Conservation (phyloP, 371 early-diverging fungal species). For the Mucor velutinosus region DNA sequence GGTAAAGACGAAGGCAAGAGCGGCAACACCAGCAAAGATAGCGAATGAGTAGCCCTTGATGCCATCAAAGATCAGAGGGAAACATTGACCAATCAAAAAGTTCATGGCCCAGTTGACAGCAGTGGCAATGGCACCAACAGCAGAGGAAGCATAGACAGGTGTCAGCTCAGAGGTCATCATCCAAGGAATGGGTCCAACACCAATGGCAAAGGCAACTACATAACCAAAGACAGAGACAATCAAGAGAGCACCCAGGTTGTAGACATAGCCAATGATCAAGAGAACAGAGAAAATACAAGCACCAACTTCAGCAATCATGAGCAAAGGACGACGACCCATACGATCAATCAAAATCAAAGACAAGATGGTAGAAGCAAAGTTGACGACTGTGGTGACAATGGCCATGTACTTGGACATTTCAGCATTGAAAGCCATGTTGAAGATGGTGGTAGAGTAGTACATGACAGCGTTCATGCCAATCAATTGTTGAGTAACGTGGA, state of each 20-base stretch:
- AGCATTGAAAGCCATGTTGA: no score
- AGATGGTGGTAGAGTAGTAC: no score
- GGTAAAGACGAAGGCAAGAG: conserved; percentile 29
- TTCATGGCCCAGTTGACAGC: conserved; percentile 66
- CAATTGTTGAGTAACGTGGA: no score
- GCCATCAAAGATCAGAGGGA: conserved; percentile 61
- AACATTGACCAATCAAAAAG: conserved; percentile 57
- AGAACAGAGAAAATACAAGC: conserved; percentile 58
- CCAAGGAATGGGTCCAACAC: conserved; percentile 83
- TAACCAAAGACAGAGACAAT: conserved; percentile 58
- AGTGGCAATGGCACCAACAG: conserved; percentile 54
- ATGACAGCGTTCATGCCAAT: no score
- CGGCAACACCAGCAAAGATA: conserved; percentile 49
- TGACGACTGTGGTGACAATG: conserved; percentile 59
- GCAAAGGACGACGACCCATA: conserved; percentile 40
- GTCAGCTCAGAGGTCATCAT: conserved; percentile 71
- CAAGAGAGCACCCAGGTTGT: conserved; percentile 50
- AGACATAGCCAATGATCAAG: conserved; percentile 60
- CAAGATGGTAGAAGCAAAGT: conserved; percentile 57
- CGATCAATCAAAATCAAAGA: conserved; percentile 51
- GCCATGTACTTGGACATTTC: conserved; percentile 32
- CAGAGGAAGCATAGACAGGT: conserved; percentile 63
- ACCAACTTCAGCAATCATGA: conserved; percentile 65
- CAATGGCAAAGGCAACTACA: no score
- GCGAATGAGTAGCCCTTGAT: conserved; percentile 71